Percentiles rank a stretch among this genome's conserved stretches.
These are phyloP conservation scores for Teunomyces pallodes DNA, from an alignment of 805 yeast species.

Conservation along the genomic window DNA sequence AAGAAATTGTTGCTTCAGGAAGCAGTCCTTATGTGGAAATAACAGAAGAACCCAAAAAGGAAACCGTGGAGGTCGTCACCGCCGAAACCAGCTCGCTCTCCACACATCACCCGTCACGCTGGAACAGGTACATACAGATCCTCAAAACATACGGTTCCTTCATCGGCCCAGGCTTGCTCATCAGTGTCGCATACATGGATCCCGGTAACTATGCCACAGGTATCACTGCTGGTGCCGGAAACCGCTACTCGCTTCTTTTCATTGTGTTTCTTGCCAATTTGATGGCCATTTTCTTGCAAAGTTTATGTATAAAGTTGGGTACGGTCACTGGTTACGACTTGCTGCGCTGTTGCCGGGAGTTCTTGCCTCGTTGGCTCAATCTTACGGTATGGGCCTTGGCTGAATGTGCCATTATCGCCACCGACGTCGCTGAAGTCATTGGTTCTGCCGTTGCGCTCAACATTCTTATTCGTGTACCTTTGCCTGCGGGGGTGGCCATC, in stretches of 20 bases:
- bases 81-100: background rate
- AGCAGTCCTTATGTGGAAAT: background rate
- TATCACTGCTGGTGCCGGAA: slow-evolving; percentile 46
- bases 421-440: slow-evolving; percentile 54
- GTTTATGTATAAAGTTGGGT: slow-evolving; percentile 45
- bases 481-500: slow-evolving; percentile 48
- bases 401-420: slow-evolving; percentile 49
- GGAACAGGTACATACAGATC: background rate
- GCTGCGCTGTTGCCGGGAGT: slow-evolving; percentile 42
- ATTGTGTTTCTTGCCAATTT: slow-evolving; percentile 42
- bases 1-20: background rate
- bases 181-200: slow-evolving; percentile 51
- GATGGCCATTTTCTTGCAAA: slow-evolving; percentile 47
- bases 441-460: slow-evolving; percentile 53
- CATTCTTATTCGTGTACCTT: slow-evolving; percentile 42
- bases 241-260: slow-evolving; percentile 41
- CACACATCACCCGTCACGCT: background rate
- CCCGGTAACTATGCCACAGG: slow-evolving; percentile 54
- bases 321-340: slow-evolving; percentile 50
- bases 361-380: slow-evolving; percentile 41
- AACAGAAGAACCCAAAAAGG: background rate
- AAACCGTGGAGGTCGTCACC: background rate
- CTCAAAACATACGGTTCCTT: slow-evolving; percentile 37
- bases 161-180: slow-evolving; percentile 49
- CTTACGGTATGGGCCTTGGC: slow-evolving; percentile 39